Conservation (phyloP, 2,329 filamentous ascomycete species). For the Fusarium sublunatum region DNA sequence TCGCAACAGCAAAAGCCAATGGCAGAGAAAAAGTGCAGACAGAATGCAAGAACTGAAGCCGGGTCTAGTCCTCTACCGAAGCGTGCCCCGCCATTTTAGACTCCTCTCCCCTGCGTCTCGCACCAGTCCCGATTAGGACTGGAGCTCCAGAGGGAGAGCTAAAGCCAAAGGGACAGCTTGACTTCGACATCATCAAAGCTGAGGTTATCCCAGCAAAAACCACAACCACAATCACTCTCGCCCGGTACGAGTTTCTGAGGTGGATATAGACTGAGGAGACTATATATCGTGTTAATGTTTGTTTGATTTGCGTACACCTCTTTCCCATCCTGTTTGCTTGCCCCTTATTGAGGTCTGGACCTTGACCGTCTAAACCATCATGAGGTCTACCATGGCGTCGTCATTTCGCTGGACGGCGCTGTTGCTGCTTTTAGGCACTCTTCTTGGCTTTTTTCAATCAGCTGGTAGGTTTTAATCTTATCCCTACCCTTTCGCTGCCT, state of each 20-base stretch:
- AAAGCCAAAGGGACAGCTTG: constrained; percentile 46
- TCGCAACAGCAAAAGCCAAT: constrained; percentile 25
- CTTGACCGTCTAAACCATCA: constrained; percentile 49
- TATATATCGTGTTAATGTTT: constrained; percentile 9
- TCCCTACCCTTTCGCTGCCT: not conserved
- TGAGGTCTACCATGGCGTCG: constrained; percentile 63
- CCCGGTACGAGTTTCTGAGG: constrained; percentile 13
- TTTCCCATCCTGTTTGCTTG: constrained; percentile 10
- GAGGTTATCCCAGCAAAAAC: constrained; percentile 38
- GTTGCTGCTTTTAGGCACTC: constrained; percentile 67
- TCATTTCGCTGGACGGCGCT: constrained; percentile 74
- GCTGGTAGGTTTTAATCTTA: constrained; percentile 64
- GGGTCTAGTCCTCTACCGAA: constrained; percentile 40
- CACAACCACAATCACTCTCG: constrained; percentile 17
- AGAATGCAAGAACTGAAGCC: constrained; percentile 25
- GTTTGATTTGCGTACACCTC: constrained; percentile 5
- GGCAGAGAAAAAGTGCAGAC: constrained; percentile 11
- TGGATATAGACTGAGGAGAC: constrained; percentile 18
- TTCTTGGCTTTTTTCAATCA: constrained; percentile 71
- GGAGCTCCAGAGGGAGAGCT: constrained; percentile 35
- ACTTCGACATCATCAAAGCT: constrained; percentile 43
- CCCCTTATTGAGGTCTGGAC: constrained; percentile 19
- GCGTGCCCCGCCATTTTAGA: constrained; percentile 40
- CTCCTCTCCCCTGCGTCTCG: constrained; percentile 41
- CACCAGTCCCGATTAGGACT: constrained; percentile 42